A percentile compares a stretch with the other conserved stretches of the same genome.
Evolutionary conservation across 441 rosid genomes (phyloP).

Genomic region (Melastoma candidum): DNA sequence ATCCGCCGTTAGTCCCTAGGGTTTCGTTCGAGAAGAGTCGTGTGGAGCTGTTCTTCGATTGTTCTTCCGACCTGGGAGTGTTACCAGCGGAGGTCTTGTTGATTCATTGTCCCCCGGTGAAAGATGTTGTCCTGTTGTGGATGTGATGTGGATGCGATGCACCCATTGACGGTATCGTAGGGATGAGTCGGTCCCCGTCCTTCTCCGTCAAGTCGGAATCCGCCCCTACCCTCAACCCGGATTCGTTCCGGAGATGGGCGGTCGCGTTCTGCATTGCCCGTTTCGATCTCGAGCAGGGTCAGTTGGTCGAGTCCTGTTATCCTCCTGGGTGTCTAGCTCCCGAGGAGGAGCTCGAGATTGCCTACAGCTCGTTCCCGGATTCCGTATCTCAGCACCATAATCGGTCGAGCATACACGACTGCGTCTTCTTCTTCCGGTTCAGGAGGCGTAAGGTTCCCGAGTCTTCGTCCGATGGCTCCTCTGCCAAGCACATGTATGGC

Average conservation of each 20-base stretch:
- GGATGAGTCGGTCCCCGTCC: constrained; percentile 90
- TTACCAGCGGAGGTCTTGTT: too few species aligned
- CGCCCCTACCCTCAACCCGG: constrained; percentile 54
- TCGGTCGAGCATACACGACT: constrained; percentile 86
- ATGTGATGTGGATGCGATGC: too few species aligned
- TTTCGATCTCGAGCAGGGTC: constrained; percentile 98
- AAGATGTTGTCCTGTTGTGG: too few species aligned
- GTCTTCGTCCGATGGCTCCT: constrained; percentile 21
- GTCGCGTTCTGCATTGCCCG: constrained; percentile 81
- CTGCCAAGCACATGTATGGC: constrained; percentile 58
- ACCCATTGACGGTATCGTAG: constrained; percentile 3
- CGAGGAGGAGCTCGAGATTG: constrained; percentile 88
- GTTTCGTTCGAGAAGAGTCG: too few species aligned
- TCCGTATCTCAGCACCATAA: constrained; percentile 80
- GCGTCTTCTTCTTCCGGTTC: constrained; percentile 92
- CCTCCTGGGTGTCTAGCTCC: constrained; percentile 60
- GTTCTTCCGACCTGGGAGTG: too few species aligned
- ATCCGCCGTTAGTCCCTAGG: too few species aligned
- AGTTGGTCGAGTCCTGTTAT: constrained; percentile 87
- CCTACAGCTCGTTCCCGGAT: constrained; percentile 92
- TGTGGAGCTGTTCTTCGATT: too few species aligned
- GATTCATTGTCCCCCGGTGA: too few species aligned
- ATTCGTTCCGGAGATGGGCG: constrained; percentile 65
- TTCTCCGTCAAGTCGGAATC: constrained; percentile 71
- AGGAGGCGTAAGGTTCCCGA: constrained; percentile 36